A percentile compares a stretch with the other conserved stretches of the same genome.
These are phyloP conservation scores for Nicotiana noctiflora DNA, from an alignment of 257 asterid species.

Conservation along the genomic window DNA sequence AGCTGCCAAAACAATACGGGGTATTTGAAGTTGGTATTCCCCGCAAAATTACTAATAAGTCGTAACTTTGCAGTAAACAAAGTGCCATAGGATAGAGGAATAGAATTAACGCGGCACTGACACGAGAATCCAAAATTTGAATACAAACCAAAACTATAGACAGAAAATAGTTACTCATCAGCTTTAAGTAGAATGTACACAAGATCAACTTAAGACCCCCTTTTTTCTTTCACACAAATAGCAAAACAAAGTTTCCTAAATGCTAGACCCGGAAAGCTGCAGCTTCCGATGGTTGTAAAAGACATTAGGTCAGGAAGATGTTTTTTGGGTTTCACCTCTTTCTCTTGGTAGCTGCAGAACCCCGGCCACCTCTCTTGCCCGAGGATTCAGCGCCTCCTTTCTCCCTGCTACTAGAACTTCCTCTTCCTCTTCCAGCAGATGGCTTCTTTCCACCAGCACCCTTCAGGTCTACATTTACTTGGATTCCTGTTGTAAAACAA, in stretches of 20 bases:
- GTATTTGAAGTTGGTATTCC: not conserved
- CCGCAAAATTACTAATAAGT: not conserved
- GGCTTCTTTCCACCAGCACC: conserved; percentile 52
- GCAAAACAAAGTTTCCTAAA: not conserved
- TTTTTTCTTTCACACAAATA: not conserved
- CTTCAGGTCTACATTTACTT: conserved; percentile 73
- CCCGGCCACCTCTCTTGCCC: conserved; percentile 32
- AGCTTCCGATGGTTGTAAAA: not conserved
- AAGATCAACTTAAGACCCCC: not conserved
- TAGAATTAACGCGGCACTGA: not conserved
- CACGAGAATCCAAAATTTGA: not conserved
- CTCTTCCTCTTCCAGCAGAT: conserved; percentile 47
- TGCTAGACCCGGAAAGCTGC: not conserved
- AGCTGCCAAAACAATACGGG: not conserved
- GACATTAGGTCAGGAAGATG: not conserved
- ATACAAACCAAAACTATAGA: not conserved
- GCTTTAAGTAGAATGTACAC: not conserved
- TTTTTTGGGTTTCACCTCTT: conserved; percentile 43
- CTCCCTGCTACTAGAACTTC: conserved; percentile 32
- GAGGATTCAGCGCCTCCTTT: conserved; percentile 36
- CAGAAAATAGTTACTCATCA: not conserved
- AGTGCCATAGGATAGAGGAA: not conserved
- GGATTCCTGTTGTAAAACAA: conserved; percentile 35
- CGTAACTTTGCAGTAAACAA: not conserved
- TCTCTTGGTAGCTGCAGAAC: conserved; percentile 59